A percentile compares a stretch with the other conserved stretches of the same genome.
phyloP scores from a whole-genome alignment of 106 monocot species.

The Chionographis japonica region DNA sequence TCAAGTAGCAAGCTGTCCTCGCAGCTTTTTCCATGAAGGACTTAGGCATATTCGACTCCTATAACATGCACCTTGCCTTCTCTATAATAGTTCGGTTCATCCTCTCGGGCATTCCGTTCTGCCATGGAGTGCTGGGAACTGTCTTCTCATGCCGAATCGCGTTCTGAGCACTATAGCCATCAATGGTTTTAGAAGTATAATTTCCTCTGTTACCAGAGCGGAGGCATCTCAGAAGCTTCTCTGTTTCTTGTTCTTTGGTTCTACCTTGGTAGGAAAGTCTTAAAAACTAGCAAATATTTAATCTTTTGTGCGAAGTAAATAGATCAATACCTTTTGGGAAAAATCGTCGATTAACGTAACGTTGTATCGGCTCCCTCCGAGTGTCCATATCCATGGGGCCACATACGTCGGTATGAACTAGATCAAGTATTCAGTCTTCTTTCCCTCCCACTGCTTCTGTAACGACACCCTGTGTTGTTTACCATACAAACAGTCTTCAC shows the following conservation, averaged over 20 bases:
- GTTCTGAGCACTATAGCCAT: not conserved
- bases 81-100: too few relatives aligned
- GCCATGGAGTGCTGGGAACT: too few relatives aligned
- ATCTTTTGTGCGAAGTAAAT: too few relatives aligned
- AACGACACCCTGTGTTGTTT: slow-evolving; percentile 4
- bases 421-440: not conserved
- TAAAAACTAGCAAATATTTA: not conserved
- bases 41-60: too few relatives aligned
- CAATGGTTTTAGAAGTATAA: not conserved
- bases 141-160: not conserved
- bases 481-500: not conserved
- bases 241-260: not conserved
- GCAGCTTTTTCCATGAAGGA: too few relatives aligned
- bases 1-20: too few relatives aligned
- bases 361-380: too few relatives aligned
- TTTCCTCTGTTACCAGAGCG: not conserved
- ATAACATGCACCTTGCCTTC: too few relatives aligned
- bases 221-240: not conserved
- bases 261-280: not conserved
- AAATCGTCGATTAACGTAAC: too few relatives aligned
- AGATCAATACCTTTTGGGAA: too few relatives aligned
- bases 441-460: not conserved
- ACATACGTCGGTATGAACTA: not conserved
- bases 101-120: too few relatives aligned
- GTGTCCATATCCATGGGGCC: not conserved